phyloP scores from a whole-genome alignment of 2,329 filamentous ascomycete species.

The Fusarium albosuccineum region DNA sequence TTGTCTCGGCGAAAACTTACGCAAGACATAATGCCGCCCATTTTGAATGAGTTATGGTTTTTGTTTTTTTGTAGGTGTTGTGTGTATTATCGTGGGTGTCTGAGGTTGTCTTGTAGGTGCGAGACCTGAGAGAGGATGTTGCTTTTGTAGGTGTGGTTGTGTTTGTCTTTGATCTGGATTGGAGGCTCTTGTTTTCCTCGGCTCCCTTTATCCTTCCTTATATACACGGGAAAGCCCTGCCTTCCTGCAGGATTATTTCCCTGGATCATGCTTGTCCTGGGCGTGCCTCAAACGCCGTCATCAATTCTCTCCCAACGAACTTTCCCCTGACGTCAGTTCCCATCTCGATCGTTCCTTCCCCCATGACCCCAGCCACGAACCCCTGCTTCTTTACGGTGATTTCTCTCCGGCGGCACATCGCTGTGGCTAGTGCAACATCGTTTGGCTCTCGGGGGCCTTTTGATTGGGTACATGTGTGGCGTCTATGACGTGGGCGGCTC shows the following conservation, averaged over 20 bases:
- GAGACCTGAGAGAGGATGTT: slow-evolving; percentile 1
- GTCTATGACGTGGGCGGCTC: slow-evolving; percentile 26
- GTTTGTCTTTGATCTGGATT: slow-evolving; percentile 16
- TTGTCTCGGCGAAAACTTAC: slow-evolving; percentile 65
- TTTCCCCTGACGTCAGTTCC: slow-evolving; percentile 36
- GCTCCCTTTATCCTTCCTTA: slow-evolving; percentile 18
- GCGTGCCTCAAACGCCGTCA: slow-evolving; percentile 13
- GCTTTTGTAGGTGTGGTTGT: slow-evolving; percentile 18
- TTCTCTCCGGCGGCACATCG: not conserved
- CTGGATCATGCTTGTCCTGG: slow-evolving; percentile 17
- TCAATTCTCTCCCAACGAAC: not conserved
- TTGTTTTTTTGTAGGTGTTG: slow-evolving; percentile 27
- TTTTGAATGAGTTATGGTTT: slow-evolving; percentile 54
- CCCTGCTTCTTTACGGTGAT: not conserved
- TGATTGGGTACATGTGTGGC: slow-evolving; percentile 15
- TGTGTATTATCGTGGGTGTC: slow-evolving; percentile 13
- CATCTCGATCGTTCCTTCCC: slow-evolving; percentile 21
- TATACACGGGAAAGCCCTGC: slow-evolving; percentile 17
- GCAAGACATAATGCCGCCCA: slow-evolving; percentile 88
- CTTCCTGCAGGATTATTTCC: slow-evolving; percentile 16
- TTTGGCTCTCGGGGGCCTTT: too few relatives aligned
- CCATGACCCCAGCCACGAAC: slow-evolving; percentile 38
- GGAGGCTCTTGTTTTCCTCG: not conserved
- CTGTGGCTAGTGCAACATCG: slow-evolving; percentile 26
- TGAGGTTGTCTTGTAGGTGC: slow-evolving; percentile 2